Evolutionary conservation across 768 basidiomycete genomes (phyloP).

Genomic region (Coprinopsis sp.): DNA sequence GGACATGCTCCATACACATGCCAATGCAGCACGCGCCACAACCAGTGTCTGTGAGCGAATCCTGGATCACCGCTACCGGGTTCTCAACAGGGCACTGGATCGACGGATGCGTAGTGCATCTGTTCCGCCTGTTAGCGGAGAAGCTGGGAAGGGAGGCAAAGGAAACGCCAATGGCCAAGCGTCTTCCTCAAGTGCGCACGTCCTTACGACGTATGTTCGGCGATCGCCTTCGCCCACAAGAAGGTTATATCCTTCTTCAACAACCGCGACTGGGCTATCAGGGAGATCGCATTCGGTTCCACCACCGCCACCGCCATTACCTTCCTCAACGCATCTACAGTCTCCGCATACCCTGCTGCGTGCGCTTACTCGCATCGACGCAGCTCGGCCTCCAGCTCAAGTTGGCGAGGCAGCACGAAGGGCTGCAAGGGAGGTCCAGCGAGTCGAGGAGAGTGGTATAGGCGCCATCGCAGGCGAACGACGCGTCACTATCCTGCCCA

Average conservation of each 20-base stretch:
- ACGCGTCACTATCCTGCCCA: conserved; percentile 41
- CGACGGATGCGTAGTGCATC: conserved; percentile 15
- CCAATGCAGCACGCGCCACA: conserved; percentile 48
- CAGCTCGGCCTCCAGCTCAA: conserved; percentile 54
- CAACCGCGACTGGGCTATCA: conserved; percentile 15
- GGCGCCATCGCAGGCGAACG: conserved; percentile 47
- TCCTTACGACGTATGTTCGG: conserved; percentile 25
- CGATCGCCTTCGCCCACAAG: neutral
- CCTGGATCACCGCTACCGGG: conserved; percentile 60
- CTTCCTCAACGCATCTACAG: neutral
- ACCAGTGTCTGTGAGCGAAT: conserved; percentile 50
- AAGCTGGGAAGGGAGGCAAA: conserved; percentile 4
- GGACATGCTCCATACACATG: conserved; percentile 51
- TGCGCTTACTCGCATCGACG: conserved; percentile 65
- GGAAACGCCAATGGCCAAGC: conserved; percentile 14
- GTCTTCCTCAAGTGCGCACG: conserved; percentile 17
- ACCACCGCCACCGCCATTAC: neutral
- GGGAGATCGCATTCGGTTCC: conserved; percentile 5
- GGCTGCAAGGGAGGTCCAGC: conserved; percentile 67
- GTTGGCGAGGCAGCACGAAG: conserved; percentile 70
- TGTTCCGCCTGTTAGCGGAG: neutral
- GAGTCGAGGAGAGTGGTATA: conserved; percentile 52
- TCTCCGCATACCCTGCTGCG: conserved; percentile 39
- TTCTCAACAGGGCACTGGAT: conserved; percentile 47
- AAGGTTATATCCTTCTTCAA: conserved; percentile 4